Base-by-base conservation (phyloP, 2,329 filamentous ascomycete genomes). In the Monilinia fructigena region DNA sequence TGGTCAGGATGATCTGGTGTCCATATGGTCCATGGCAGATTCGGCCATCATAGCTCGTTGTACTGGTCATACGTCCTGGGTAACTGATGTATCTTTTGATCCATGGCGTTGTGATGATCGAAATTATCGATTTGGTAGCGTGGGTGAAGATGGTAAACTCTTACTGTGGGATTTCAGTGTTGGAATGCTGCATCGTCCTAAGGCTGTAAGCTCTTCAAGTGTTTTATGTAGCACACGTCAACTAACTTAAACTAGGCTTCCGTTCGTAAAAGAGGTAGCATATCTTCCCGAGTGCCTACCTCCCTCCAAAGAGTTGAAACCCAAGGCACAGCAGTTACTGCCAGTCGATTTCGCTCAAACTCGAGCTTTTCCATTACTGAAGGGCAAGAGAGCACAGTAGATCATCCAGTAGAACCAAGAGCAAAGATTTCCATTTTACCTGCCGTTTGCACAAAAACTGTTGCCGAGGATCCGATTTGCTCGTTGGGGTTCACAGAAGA, bases 81-180 rank as follows among this genome's bases (percentile, higher is more conserved):
- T 99, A 0, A 93, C 92, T 4, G 88, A 89, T 20, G 92, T 99
- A 50, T 92, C 92, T 4, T 99, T 98, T 76, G 95, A 99, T 76
- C 93, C 93, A 0, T 99, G 95, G 95, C 86, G 93, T 70, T 99
- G 95, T 75, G 95, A 99, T 75, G 92, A 96, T 76, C 87, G 90
- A 72, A 98, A 92, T 73, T 99, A 99, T 78, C 87, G 95, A 1
- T 97, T 99, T 74, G 95, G 95, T 40, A 97, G 92, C 74, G 94
- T 99, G 0, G 95, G 94, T 18, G 94, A 98, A 76, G 95, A 99
- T 76, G 92, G 93, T 73, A 85, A 93, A 66, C 81, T 99, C 23
- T 86, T 97, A 67, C 81, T 99, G 16, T 99, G 95, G 95, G 95
- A 99, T 80, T 99, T 99, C 77, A 97, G 89, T 71, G 92, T 97